These are phyloP conservation scores for Lactarius akahatsu DNA, from an alignment of 768 basidiomycete genomes.

Conservation along the genomic window DNA sequence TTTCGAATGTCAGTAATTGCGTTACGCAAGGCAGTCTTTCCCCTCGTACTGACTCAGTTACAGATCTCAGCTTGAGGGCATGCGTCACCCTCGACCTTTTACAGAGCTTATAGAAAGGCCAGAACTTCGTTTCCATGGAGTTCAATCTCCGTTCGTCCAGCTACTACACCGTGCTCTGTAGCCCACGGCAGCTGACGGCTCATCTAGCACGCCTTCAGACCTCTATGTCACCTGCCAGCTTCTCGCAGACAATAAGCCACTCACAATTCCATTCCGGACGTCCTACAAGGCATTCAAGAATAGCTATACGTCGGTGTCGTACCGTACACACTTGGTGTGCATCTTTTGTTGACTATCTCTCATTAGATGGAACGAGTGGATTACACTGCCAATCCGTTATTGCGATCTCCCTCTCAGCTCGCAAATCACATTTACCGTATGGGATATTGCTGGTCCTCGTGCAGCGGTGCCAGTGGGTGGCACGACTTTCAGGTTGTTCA, in stretches of 20 bases:
- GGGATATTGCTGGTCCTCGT: constrained; percentile 89
- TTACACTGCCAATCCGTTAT: constrained; percentile 88
- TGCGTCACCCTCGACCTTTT: constrained; percentile 65
- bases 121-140: constrained; percentile 80
- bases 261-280: constrained; percentile 90
- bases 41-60: background rate
- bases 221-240: constrained; percentile 93
- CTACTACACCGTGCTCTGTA: background rate
- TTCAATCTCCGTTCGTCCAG: constrained; percentile 68
- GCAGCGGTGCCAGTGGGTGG: constrained; percentile 84
- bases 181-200: constrained; percentile 18
- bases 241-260: constrained; percentile 87
- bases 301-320: constrained; percentile 59
- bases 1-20: constrained; percentile 63
- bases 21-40: background rate
- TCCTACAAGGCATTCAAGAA: constrained; percentile 91
- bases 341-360: constrained; percentile 9
- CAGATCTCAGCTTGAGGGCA: constrained; percentile 86
- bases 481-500: constrained; percentile 85
- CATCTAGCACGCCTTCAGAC: constrained; percentile 76
- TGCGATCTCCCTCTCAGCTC: constrained; percentile 89
- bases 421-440: constrained; percentile 91
- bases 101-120: constrained; percentile 83
- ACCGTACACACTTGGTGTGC: background rate
- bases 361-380: constrained; percentile 91